These are phyloP conservation scores for Penicillium ochrochloron DNA, from an alignment of 495 filamentous ascomycete genomes.

Conservation along the genomic window DNA sequence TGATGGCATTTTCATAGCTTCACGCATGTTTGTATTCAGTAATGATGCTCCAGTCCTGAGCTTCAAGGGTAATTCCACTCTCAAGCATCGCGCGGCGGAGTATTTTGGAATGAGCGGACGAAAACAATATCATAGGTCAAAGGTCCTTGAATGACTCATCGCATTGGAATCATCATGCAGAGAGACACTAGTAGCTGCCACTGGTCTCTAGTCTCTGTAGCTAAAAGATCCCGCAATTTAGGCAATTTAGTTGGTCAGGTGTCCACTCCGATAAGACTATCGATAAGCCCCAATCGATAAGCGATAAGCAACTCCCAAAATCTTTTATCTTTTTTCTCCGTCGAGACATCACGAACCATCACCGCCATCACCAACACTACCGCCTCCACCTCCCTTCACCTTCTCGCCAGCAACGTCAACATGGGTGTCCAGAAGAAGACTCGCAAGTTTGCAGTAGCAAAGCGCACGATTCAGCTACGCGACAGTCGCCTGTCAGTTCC, in stretches of 20 bases:
- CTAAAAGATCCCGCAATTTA: no score
- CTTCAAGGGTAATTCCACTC: no score
- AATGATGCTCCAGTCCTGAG: no score
- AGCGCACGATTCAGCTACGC: constrained; percentile 32
- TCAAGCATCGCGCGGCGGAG: no score
- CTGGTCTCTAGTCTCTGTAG: no score
- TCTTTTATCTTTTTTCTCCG: constrained; percentile 11
- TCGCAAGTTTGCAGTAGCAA: constrained; percentile 63
- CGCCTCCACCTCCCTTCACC: neutral
- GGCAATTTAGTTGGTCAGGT: no score
- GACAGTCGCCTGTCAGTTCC: constrained; percentile 33
- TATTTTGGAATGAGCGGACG: no score
- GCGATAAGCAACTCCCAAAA: neutral
- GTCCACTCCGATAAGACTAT: neutral
- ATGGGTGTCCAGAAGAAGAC: constrained; percentile 70
- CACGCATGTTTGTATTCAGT: no score
- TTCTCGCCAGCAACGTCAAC: constrained; percentile 18
- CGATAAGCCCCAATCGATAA: neutral
- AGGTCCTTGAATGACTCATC: no score
- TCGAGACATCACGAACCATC: neutral
- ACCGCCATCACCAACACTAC: neutral
- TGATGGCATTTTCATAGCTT: neutral
- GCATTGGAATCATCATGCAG: no score
- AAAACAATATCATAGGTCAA: no score
- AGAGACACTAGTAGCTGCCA: no score